Evolutionary conservation across 2,329 filamentous ascomycete species (phyloP).

Genomic region (Diplodia corticola): DNA sequence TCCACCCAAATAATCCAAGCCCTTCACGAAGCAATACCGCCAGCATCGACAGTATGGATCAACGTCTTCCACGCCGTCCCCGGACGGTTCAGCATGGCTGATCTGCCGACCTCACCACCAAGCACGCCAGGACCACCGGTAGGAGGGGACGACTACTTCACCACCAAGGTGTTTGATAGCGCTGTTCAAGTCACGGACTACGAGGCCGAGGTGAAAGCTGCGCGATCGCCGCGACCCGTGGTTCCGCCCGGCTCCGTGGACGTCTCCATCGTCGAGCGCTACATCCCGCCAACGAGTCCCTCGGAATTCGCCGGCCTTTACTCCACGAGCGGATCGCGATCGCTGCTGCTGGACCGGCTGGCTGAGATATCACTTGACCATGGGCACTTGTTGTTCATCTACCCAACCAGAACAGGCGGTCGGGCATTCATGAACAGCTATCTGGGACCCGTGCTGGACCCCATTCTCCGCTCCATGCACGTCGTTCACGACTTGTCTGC

Average conservation of each 20-base stretch:
- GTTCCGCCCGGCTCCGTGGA: conserved; percentile 62
- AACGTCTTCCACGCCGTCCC: conserved; percentile 66
- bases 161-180: conserved; percentile 61
- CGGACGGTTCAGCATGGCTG: conserved; percentile 61
- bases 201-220: conserved; percentile 53
- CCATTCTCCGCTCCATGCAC: conserved; percentile 59
- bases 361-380: conserved; percentile 58
- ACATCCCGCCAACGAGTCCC: conserved; percentile 61
- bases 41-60: conserved; percentile 58
- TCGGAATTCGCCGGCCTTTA: conserved; percentile 63
- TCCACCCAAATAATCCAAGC: conserved; percentile 57
- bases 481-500: conserved; percentile 60
- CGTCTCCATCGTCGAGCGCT: conserved; percentile 63
- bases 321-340: conserved; percentile 51
- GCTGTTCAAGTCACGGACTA: conserved; percentile 61
- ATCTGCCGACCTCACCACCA: conserved; percentile 64
- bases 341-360: conserved; percentile 61
- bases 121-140: conserved; percentile 56
- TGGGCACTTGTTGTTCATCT: conserved; percentile 62
- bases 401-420: conserved; percentile 60
- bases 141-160: conserved; percentile 62
- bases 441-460: conserved; percentile 62
- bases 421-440: conserved; percentile 61
- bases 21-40: conserved; percentile 54
- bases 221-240: conserved; percentile 57